These are phyloP conservation scores for Yarrowia alimentaria DNA, from an alignment of 805 yeast genomes.

Conservation along the genomic window DNA sequence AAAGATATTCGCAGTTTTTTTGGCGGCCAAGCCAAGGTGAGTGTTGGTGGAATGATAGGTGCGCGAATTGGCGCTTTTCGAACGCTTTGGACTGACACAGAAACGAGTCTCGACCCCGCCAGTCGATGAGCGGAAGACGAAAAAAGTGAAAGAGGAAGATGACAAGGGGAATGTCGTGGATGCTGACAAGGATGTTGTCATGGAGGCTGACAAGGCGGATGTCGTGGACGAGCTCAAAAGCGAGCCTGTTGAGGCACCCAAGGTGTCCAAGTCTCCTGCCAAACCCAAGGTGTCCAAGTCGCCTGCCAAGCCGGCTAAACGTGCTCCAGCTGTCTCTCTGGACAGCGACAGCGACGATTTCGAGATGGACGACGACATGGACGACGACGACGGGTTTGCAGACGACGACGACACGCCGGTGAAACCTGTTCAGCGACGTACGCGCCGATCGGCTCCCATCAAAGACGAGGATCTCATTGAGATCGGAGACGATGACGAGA, in stretches of 20 bases:
- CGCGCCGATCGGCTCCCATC: constrained; percentile 7
- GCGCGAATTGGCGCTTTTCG: too few species aligned
- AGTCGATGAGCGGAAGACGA: constrained; percentile 1
- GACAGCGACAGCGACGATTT: constrained; percentile 8
- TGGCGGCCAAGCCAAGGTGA: constrained; percentile 20
- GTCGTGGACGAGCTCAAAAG: background rate
- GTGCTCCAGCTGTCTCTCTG: constrained; percentile 1
- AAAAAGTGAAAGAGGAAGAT: constrained; percentile 1
- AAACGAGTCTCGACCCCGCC: constrained; percentile 13
- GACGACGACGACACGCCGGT: constrained; percentile 9
- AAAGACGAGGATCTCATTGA: constrained; percentile 16
- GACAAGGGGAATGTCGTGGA: background rate
- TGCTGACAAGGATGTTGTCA: background rate
- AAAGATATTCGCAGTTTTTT: constrained; percentile 26
- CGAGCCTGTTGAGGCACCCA: too few species aligned
- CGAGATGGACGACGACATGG: background rate
- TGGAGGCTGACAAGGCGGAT: constrained; percentile 1
- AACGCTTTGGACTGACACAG: constrained; percentile 21
- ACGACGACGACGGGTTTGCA: constrained; percentile 15
- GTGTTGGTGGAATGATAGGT: too few species aligned
- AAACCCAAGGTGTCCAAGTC: background rate
- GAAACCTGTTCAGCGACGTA: constrained; percentile 14
- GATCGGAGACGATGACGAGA: constrained; percentile 15
- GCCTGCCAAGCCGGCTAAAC: background rate
- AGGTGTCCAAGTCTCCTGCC: background rate